Evolutionary conservation across 176 grass and related monocot species (phyloP).

Genomic region (Otatea glauca): DNA sequence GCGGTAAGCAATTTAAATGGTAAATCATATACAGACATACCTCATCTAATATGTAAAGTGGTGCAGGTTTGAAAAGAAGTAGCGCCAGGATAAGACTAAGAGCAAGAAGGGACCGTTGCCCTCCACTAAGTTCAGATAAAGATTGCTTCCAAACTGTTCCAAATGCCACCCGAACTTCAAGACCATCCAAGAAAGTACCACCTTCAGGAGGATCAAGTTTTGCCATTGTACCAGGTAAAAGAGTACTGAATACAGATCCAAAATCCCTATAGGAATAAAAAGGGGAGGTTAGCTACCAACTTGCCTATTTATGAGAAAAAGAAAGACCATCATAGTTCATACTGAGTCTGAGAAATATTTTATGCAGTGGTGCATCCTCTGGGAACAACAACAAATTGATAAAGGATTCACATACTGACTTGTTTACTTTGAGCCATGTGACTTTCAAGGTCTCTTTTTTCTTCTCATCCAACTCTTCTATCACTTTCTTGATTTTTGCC

Average conservation of each 20-base stretch:
- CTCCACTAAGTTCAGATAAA: constrained; percentile 95
- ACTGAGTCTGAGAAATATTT: constrained; percentile 32
- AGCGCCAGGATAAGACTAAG: constrained; percentile 95
- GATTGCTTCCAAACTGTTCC: constrained; percentile 98
- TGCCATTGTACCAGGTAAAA: constrained; percentile 94
- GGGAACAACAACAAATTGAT: constrained; percentile 33
- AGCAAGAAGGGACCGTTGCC: constrained; percentile 94
- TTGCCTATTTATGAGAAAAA: constrained; percentile 16
- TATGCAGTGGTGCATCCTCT: constrained; percentile 12
- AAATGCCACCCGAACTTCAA: constrained; percentile 97
- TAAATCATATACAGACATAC: constrained; percentile 44
- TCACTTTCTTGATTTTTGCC: constrained; percentile 86
- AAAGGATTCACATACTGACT: constrained; percentile 59
- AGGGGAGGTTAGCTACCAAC: constrained; percentile 26
- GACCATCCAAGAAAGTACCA: constrained; percentile 88
- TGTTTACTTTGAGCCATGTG: constrained; percentile 98
- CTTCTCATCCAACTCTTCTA: constrained; percentile 95
- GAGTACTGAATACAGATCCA: constrained; percentile 93
- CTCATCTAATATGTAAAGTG: constrained; percentile 98
- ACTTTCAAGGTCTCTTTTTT: constrained; percentile 97
- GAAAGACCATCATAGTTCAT: neutral
- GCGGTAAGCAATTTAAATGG: constrained; percentile 38
- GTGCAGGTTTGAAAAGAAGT: constrained; percentile 97
- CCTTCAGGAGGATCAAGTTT: constrained; percentile 97
- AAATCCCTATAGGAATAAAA: constrained; percentile 77